These are phyloP conservation scores for Puya raimondii DNA, from an alignment of 176 grass and related monocot species.

Conservation along the genomic window DNA sequence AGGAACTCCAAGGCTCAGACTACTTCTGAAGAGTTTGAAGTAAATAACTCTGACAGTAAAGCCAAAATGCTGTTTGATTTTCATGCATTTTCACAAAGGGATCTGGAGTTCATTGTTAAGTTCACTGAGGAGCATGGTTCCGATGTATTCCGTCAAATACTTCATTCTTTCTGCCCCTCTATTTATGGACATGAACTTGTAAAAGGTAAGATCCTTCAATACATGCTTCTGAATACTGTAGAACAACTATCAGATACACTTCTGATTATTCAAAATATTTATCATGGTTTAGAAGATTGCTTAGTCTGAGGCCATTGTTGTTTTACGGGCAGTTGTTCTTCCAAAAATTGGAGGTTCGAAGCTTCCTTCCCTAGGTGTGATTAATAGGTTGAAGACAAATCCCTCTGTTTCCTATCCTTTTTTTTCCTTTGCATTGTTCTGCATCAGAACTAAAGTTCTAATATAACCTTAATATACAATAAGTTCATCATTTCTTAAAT, in stretches of 20 bases:
- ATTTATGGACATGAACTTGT: conserved; percentile 97
- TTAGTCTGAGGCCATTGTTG: neutral
- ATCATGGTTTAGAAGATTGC: too few species aligned
- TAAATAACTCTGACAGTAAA: conserved; percentile 24
- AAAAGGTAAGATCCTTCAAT: conserved; percentile 55
- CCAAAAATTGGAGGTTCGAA: too few species aligned
- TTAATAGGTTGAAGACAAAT: too few species aligned
- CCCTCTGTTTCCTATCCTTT: too few species aligned
- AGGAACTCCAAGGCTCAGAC: conserved; percentile 45
- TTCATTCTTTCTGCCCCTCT: conserved; percentile 92
- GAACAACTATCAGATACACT: too few species aligned
- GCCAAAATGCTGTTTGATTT: conserved; percentile 30
- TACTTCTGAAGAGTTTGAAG: conserved; percentile 37
- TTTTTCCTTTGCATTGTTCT: too few species aligned
- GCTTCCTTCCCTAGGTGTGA: too few species aligned
- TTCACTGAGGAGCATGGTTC: conserved; percentile 55
- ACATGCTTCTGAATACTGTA: neutral
- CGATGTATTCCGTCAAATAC: conserved; percentile 72
- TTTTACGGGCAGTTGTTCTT: too few species aligned
- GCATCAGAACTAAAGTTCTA: too few species aligned
- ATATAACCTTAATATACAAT: neutral
- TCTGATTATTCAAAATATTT: too few species aligned
- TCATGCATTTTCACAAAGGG: conserved; percentile 43
- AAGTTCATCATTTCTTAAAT: neutral
- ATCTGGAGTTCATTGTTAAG: conserved; percentile 42